phyloP scores from a whole-genome alignment of 306 rosid genomes.

The Gleditsia sinensis region DNA sequence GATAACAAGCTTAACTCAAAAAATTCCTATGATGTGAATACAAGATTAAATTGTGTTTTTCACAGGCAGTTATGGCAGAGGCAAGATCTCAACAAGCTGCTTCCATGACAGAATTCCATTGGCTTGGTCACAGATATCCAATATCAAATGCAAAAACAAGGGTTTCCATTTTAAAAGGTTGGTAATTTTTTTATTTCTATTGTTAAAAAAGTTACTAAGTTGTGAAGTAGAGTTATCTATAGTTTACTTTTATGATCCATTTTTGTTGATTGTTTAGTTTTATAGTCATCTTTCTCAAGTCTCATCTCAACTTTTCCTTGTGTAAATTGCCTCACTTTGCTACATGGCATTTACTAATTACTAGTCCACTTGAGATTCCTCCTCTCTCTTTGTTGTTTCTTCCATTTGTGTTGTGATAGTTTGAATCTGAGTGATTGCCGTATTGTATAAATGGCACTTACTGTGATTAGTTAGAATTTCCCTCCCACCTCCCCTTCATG shows the following conservation, averaged over 20 bases:
- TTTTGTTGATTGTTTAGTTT: conserved; percentile 11
- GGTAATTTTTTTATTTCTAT: conserved; percentile 32
- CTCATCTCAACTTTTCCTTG: conserved; percentile 15
- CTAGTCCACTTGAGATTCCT: conserved; percentile 13
- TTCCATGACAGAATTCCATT: conserved; percentile 92
- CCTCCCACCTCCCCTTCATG: background rate
- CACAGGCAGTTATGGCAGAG: conserved; percentile 97
- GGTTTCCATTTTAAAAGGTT: conserved; percentile 91
- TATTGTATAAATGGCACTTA: conserved; percentile 17
- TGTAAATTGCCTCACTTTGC: background rate
- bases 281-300: conserved; percentile 2
- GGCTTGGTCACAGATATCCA: conserved; percentile 98
- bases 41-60: conserved; percentile 24
- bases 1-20: conserved; percentile 21
- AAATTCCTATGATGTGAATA: conserved; percentile 19
- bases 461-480: background rate
- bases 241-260: too few species aligned
- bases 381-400: background rate
- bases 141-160: conserved; percentile 94
- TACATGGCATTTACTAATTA: conserved; percentile 22
- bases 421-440: conserved; percentile 19
- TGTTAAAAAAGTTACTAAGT: background rate
- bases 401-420: background rate
- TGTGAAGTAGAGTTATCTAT: conserved; percentile 8
- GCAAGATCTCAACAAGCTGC: conserved; percentile 99